Conservation (phyloP, 331 rosid genomes). For the Acacia pycnantha region DNA sequence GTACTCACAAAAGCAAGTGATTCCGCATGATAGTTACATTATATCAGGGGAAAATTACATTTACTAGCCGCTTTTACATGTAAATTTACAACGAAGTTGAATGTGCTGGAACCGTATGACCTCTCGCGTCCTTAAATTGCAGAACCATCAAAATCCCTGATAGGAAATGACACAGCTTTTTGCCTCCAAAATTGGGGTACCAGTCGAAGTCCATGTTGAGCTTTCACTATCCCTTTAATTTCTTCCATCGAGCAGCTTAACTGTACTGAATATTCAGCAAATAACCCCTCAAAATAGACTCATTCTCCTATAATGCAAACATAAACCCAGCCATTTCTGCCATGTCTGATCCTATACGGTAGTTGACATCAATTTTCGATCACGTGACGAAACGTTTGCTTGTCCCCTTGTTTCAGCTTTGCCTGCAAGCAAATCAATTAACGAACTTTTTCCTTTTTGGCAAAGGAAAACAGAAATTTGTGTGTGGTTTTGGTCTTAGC, state of each 20-base stretch:
- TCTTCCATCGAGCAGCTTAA: not conserved
- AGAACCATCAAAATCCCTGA: conserved; percentile 17
- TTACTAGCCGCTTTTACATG: not conserved
- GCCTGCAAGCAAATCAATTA: conserved; percentile 41
- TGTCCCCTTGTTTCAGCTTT: conserved; percentile 41
- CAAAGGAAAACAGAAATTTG: not conserved
- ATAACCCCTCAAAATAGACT: not conserved
- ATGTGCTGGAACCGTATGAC: not conserved
- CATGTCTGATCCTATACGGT: conserved; percentile 20
- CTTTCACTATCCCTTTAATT: conserved; percentile 7
- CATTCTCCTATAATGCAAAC: not conserved
- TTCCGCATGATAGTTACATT: not conserved
- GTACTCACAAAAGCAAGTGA: not conserved
- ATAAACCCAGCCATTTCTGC: conserved; percentile 19
- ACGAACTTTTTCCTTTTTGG: not conserved
- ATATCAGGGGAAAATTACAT: too few species aligned
- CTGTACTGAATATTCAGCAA: not conserved
- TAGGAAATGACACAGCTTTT: not conserved
- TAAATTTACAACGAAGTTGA: conserved; percentile 20
- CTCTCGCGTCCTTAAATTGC: not conserved
- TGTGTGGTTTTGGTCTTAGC: not conserved
- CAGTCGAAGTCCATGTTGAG: not conserved
- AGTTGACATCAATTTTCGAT: conserved; percentile 37
- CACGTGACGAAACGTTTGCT: conserved; percentile 38
- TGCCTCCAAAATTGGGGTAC: not conserved